Percentiles rank a stretch among this genome's conserved stretches.
Evolutionary conservation across 2,329 filamentous ascomycete genomes (phyloP).

Genomic region (Lecanoromycetidae sp.): DNA sequence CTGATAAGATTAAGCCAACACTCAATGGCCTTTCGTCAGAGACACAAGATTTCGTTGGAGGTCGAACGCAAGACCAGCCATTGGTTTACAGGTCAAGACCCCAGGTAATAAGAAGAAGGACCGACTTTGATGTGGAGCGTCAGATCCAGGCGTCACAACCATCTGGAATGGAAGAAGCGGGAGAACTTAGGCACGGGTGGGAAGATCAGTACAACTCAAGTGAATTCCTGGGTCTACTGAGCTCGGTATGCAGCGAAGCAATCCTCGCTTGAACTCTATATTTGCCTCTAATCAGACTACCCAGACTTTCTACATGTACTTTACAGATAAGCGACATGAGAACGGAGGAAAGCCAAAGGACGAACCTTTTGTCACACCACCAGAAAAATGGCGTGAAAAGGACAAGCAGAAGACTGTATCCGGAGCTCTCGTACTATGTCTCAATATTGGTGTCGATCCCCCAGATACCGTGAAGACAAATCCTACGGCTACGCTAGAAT

Average conservation of each 20-base stretch:
- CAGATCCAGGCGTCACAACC: slow-evolving; percentile 24
- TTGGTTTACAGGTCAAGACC: not conserved
- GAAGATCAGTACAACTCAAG: slow-evolving; percentile 85
- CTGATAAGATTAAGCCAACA: not conserved
- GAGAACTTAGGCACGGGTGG: slow-evolving; percentile 68
- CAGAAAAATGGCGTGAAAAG: slow-evolving; percentile 95
- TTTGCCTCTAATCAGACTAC: not conserved
- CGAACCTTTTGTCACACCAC: slow-evolving; percentile 37
- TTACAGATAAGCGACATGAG: slow-evolving; percentile 94
- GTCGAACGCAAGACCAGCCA: slow-evolving; percentile 2
- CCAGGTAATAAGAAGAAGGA: slow-evolving; percentile 39
- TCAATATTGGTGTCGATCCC: slow-evolving; percentile 95
- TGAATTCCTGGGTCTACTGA: slow-evolving; percentile 74
- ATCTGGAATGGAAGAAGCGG: slow-evolving; percentile 37
- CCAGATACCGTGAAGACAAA: slow-evolving; percentile 94
- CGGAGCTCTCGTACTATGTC: slow-evolving; percentile 80
- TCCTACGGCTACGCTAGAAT: slow-evolving; percentile 85
- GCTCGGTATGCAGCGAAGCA: slow-evolving; percentile 47
- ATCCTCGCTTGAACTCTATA: not conserved
- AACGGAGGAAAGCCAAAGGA: slow-evolving; percentile 68
- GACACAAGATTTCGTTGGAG: not conserved
- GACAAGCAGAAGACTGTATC: slow-evolving; percentile 95
- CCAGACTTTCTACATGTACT: slow-evolving; percentile 99
- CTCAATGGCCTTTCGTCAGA: not conserved
- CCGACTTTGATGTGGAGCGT: slow-evolving; percentile 39